phyloP scores from a whole-genome alignment of 1,284 basidiomycete genomes.

The Dichomitus squalens region DNA sequence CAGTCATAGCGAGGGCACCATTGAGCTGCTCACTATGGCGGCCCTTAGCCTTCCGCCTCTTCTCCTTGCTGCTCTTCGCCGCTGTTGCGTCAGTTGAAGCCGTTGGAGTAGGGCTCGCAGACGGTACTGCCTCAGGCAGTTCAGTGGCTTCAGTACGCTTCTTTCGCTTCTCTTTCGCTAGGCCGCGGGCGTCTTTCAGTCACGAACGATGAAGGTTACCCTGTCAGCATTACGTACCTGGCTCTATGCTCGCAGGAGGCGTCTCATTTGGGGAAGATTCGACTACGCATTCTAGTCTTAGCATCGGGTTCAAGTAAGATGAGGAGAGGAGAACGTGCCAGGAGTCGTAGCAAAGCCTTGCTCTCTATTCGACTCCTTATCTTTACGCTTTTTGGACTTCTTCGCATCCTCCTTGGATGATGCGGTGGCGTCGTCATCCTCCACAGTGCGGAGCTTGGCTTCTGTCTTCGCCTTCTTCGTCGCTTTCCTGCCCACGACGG shows the following conservation, averaged over 20 bases:
- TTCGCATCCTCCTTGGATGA: neutral
- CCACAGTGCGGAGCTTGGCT: neutral
- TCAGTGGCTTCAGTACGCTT: neutral
- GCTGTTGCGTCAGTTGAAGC: neutral
- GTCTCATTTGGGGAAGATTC: neutral
- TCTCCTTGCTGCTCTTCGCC: neutral
- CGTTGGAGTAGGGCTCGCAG: neutral
- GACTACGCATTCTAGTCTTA: neutral
- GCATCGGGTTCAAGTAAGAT: too few relatives aligned
- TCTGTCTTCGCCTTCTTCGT: constrained; percentile 6
- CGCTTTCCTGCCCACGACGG: neutral
- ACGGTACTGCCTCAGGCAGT: neutral
- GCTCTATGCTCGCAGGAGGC: neutral
- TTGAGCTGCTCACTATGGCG: neutral
- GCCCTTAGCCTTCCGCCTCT: neutral
- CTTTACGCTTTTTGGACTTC: constrained; percentile 8
- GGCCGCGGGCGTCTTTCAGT: too few relatives aligned
- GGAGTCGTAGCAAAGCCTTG: neutral
- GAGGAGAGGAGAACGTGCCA: neutral
- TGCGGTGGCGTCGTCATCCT: neutral
- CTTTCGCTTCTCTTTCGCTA: neutral
- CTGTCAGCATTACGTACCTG: neutral
- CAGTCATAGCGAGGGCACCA: neutral
- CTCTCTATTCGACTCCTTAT: neutral
- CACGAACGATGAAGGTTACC: too few relatives aligned